Conservation (phyloP, 371 early-diverging fungal genomes). For the Haplosporangium sp. region DNA sequence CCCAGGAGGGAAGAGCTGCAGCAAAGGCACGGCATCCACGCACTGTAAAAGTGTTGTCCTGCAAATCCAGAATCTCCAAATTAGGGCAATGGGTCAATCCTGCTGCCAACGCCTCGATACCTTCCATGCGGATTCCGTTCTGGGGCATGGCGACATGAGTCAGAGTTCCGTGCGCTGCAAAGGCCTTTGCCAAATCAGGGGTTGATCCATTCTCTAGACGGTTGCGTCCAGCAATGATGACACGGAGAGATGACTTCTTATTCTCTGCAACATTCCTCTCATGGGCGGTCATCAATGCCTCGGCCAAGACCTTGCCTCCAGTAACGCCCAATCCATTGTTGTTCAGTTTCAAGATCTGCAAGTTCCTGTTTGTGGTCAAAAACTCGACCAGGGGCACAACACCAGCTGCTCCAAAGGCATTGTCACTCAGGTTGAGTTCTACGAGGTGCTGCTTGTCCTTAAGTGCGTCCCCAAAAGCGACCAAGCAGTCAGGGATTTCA, state of each 20-base stretch:
- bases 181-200: conserved; percentile 81
- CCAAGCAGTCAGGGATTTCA: conserved; percentile 89
- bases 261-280: conserved; percentile 74
- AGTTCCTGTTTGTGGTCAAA: conserved; percentile 78
- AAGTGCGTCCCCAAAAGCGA: conserved; percentile 87
- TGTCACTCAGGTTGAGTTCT: conserved; percentile 93
- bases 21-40: conserved; percentile 87
- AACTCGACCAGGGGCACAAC: conserved; percentile 89
- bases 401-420: conserved; percentile 97
- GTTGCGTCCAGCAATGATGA: conserved; percentile 92
- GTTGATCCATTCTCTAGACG: conserved; percentile 91
- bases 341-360: conserved; percentile 88
- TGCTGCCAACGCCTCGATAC: conserved; percentile 78
- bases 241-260: conserved; percentile 74
- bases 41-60: conserved; percentile 96
- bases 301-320: conserved; percentile 90
- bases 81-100: conserved; percentile 76
- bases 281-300: conserved; percentile 83
- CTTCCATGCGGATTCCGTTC: conserved; percentile 96
- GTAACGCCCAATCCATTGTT: conserved; percentile 95
- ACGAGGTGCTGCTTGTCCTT: conserved; percentile 78
- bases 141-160: conserved; percentile 93
- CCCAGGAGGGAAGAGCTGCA: conserved; percentile 80
- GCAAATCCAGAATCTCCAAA: conserved; percentile 87
- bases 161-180: conserved; percentile 81